Evolutionary conservation across 2,329 filamentous ascomycete species (phyloP), one percentile per base, ranked within the genome.

Genomic region (Capronia coronata): DNA sequence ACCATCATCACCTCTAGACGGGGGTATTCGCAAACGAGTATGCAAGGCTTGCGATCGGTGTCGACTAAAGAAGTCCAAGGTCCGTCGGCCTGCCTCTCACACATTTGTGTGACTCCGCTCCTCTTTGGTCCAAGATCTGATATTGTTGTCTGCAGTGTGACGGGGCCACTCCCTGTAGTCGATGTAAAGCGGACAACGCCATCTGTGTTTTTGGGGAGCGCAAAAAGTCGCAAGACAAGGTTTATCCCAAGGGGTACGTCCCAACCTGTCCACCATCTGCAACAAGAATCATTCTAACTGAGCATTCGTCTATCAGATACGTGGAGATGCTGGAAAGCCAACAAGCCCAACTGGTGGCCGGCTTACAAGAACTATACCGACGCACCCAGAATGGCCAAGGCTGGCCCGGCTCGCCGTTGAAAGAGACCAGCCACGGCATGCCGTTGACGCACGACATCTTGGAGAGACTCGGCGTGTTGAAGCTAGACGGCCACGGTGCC

Each of bases 291-390:
- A n/a, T 10, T 14, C n/a, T 18, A 2, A 13, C 40, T 4, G 11
- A 16, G 19, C 22, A 10, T 29, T 10, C 25, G 11, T 13, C 13
- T n/a, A 46, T 22, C 49, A 81, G 78, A 56, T 81, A 80, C 54
- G 79, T 83, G 23, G 80, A 83, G 64, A 81, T 82, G 78, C 73
- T 83, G 43, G 80, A 83, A 61, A 78, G 81, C 61, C 79, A 83
- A 68, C 80, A 83, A 64, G 64, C 69, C 16, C 79, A 81, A 67
- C 70, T 83, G 3, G 79, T 83, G 23, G 68, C 75, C 46, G 80
- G 77, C 37, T 71, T 83, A 4, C 77, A 80, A 62, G 76, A 80
- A 63, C 67, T 82, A 39, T 83, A 83, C 64, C 72, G 70, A 55
- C 71, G 76, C 45, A 62, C 75, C 25, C 66, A 71, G 25, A 69